phyloP scores from a whole-genome alignment of 1,139 yeast genomes.

The Geotrichum restrictum region DNA sequence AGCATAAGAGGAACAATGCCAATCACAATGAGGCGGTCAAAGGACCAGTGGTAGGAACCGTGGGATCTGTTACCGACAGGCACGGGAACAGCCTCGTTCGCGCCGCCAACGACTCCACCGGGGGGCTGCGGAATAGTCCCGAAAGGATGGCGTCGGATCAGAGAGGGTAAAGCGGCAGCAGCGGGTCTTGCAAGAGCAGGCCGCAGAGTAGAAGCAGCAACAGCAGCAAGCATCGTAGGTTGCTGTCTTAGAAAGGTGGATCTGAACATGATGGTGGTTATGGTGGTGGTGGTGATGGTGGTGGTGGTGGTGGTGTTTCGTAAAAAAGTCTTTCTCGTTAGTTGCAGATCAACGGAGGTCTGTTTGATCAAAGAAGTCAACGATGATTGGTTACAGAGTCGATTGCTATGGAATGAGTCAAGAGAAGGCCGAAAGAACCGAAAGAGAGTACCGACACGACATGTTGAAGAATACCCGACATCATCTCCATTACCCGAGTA shows the following conservation, averaged over 20 bases:
- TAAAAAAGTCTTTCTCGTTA: too few species aligned
- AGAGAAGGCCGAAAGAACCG: too few species aligned
- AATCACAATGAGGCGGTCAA: conserved; percentile 67
- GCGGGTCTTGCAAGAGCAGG: conserved; percentile 12
- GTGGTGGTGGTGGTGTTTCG: too few species aligned
- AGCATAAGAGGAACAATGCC: conserved; percentile 71
- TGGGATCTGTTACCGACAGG: conserved; percentile 61
- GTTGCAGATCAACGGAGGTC: too few species aligned
- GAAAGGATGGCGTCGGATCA: conserved; percentile 41
- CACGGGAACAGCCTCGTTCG: conserved; percentile 71
- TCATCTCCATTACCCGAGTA: too few species aligned
- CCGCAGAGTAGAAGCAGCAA: too few species aligned
- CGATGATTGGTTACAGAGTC: too few species aligned
- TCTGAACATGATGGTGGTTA: conserved; percentile 17
- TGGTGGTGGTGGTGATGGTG: too few species aligned
- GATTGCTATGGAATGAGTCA: too few species aligned
- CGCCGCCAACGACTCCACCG: conserved; percentile 53
- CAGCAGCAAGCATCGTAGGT: conserved; percentile 7
- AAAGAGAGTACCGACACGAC: too few species aligned
- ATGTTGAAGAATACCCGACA: too few species aligned
- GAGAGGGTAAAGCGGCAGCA: conserved; percentile 30
- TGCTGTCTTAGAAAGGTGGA: conserved; percentile 18
- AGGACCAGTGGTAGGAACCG: conserved; percentile 88
- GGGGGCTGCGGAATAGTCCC: conserved; percentile 43
- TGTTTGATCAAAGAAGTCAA: too few species aligned